Conservation (phyloP, 2,329 filamentous ascomycete species). For the Epicoccum nigrum region DNA sequence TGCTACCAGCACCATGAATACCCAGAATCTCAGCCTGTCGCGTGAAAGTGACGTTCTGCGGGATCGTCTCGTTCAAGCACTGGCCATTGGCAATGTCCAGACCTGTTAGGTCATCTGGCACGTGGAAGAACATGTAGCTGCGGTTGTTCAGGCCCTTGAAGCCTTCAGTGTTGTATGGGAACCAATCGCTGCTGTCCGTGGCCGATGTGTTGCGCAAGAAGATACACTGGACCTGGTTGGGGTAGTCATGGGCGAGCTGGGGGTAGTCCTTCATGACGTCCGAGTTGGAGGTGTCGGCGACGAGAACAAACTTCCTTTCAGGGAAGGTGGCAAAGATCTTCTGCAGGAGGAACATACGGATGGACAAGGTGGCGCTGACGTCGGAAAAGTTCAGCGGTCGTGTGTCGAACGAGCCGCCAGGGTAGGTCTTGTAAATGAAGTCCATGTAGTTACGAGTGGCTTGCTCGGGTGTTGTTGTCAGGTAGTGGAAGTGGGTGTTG, state of each 20-base stretch:
- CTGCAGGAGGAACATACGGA: constrained; percentile 71
- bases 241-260: constrained; percentile 68
- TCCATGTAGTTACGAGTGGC: constrained; percentile 79
- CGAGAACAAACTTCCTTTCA: constrained; percentile 73
- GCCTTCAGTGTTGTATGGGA: constrained; percentile 76
- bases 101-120: constrained; percentile 69
- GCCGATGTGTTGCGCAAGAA: constrained; percentile 75
- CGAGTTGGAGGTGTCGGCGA: constrained; percentile 77
- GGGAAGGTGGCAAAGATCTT: constrained; percentile 79
- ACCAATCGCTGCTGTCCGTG: constrained; percentile 69
- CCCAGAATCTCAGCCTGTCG: constrained; percentile 45
- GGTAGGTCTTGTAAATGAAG: constrained; percentile 78
- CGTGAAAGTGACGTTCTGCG: constrained; percentile 74
- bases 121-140: constrained; percentile 80
- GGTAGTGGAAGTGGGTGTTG: constrained; percentile 76
- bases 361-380: constrained; percentile 70
- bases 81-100: constrained; percentile 72
- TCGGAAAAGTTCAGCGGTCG: constrained; percentile 79
- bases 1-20: constrained; percentile 41
- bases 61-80: constrained; percentile 68
- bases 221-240: constrained; percentile 77
- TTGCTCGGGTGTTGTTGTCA: constrained; percentile 81
- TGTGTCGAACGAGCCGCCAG: constrained; percentile 77
- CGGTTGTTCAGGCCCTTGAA: constrained; percentile 71
- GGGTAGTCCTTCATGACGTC: constrained; percentile 74